Evolutionary conservation across 495 filamentous ascomycete genomes (phyloP).

Genomic region (Podospora pseudopauciseta): DNA sequence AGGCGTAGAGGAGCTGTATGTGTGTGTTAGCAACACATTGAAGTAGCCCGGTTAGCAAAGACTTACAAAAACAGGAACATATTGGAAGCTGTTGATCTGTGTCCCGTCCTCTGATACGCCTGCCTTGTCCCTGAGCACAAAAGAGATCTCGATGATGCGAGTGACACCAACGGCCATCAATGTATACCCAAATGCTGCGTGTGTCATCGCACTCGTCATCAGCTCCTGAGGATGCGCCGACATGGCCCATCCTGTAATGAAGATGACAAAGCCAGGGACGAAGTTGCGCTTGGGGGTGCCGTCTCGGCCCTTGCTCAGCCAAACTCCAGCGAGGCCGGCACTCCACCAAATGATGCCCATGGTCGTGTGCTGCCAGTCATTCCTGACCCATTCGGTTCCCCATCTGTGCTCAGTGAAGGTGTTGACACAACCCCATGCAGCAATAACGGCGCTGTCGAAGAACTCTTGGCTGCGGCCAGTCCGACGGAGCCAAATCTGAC

Average conservation of each 20-base stretch:
- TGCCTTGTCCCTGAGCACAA: conserved; percentile 71
- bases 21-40: conserved; percentile 1
- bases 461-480: conserved; percentile 93
- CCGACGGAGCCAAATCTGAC: conserved; percentile 79
- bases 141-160: conserved; percentile 86
- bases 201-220: conserved; percentile 81
- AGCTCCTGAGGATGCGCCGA: conserved; percentile 78
- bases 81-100: conserved; percentile 85
- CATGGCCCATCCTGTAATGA: conserved; percentile 96
- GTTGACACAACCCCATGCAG: conserved; percentile 92
- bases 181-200: conserved; percentile 90
- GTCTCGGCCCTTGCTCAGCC: conserved; percentile 78
- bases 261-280: conserved; percentile 83
- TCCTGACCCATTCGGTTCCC: conserved; percentile 85
- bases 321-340: conserved; percentile 85
- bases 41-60: background rate
- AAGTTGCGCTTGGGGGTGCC: conserved; percentile 89
- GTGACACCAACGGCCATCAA: conserved; percentile 85
- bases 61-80: conserved; percentile 84
- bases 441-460: conserved; percentile 89
- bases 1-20: conserved; percentile 79
- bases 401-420: conserved; percentile 97
- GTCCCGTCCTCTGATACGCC: conserved; percentile 52
- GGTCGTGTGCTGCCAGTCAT: conserved; percentile 93
- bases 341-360: conserved; percentile 99